A percentile compares a stretch with the other conserved stretches of the same genome.
Conservation (phyloP, 345 rosid genomes). For the Sisymbrium irio region DNA sequence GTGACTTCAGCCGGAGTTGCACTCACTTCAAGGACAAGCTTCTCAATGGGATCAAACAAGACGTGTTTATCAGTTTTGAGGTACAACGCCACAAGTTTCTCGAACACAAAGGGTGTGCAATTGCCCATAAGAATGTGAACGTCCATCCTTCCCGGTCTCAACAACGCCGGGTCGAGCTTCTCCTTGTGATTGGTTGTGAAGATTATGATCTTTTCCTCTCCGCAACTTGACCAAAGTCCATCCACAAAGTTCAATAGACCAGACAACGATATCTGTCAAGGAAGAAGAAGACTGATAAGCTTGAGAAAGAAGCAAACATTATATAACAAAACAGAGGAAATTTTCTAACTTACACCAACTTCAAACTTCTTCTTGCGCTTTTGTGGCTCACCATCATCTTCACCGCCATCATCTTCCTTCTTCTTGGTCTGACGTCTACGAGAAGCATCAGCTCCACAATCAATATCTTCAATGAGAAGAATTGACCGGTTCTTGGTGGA, state of each 20-base stretch:
- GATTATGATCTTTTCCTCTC: slow-evolving; percentile 35
- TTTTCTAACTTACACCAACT: slow-evolving; percentile 21
- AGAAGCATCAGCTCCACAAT: slow-evolving; percentile 36
- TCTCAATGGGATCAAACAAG: slow-evolving; percentile 31
- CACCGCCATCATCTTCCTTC: slow-evolving; percentile 15
- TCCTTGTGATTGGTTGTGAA: slow-evolving; percentile 38
- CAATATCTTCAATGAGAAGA: slow-evolving; percentile 42
- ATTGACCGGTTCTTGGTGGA: slow-evolving; percentile 34
- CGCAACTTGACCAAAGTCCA: slow-evolving; percentile 38
- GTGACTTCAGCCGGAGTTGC: slow-evolving; percentile 36
- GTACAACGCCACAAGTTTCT: slow-evolving; percentile 32
- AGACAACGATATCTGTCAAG: slow-evolving; percentile 25
- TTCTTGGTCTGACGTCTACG: slow-evolving; percentile 24
- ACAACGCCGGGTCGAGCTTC: slow-evolving; percentile 33
- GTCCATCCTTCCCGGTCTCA: slow-evolving; percentile 35
- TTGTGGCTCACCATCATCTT: neutral
- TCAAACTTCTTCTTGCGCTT: slow-evolving; percentile 35
- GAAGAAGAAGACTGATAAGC: neutral
- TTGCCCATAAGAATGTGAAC: slow-evolving; percentile 36
- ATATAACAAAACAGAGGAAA: slow-evolving; percentile 1
- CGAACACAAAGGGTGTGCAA: slow-evolving; percentile 34
- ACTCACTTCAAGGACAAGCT: slow-evolving; percentile 20
- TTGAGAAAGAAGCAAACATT: neutral
- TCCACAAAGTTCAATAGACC: slow-evolving; percentile 37
- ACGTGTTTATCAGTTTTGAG: slow-evolving; percentile 18